Conservation (phyloP, 2,329 filamentous ascomycete genomes). For the Penicillium psychrosexuale region DNA sequence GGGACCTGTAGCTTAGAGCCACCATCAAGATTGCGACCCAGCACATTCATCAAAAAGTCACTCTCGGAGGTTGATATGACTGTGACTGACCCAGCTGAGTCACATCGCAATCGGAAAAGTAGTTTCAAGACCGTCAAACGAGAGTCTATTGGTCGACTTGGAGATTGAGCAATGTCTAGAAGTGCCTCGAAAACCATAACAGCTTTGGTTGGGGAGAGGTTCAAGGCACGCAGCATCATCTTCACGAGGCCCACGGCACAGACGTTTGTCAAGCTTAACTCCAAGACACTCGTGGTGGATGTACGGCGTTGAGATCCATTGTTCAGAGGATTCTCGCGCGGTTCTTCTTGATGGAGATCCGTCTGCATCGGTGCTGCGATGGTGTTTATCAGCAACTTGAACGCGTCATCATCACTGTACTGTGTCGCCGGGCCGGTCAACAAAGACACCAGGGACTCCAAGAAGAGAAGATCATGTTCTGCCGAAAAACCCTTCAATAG, state of each 20-base stretch:
- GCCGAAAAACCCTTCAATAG: constrained; percentile 36
- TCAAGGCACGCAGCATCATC: constrained; percentile 73
- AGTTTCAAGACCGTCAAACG: constrained; percentile 73
- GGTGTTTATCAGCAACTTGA: constrained; percentile 33
- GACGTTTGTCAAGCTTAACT: constrained; percentile 54
- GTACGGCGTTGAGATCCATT: constrained; percentile 30
- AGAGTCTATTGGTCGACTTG: constrained; percentile 62
- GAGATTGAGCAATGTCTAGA: constrained; percentile 60
- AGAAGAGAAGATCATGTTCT: constrained; percentile 38
- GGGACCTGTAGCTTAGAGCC: constrained; percentile 43
- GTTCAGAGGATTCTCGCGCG: constrained; percentile 40
- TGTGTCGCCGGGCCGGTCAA: constrained; percentile 34
- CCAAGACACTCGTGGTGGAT: constrained; percentile 30
- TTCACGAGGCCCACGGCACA: constrained; percentile 68
- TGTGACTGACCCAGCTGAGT: constrained; percentile 74
- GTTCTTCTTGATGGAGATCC: constrained; percentile 32
- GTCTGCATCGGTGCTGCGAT: constrained; percentile 37
- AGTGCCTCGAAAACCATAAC: constrained; percentile 61
- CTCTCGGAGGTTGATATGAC: constrained; percentile 69
- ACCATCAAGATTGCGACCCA: constrained; percentile 62
- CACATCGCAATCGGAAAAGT: constrained; percentile 77
- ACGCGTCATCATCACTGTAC: constrained; percentile 30
- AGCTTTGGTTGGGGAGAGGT: constrained; percentile 63
- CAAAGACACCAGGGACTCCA: constrained; percentile 41
- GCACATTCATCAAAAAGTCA: constrained; percentile 66